Conservation (phyloP, 2,329 filamentous ascomycete species). For the Graphilbum fragrans region DNA sequence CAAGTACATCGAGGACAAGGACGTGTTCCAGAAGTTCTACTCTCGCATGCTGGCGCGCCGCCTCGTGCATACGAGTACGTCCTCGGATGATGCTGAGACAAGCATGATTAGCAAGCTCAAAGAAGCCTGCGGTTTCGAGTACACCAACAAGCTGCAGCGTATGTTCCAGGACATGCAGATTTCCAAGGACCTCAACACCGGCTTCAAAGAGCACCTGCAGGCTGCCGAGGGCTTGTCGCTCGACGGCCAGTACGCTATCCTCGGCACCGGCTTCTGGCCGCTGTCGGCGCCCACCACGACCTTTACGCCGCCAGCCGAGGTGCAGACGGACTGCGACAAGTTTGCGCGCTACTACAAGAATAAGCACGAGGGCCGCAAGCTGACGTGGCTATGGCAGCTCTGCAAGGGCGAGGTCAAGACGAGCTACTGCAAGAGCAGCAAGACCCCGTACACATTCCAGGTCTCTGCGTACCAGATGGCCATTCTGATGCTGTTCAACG, state of each 20-base stretch:
- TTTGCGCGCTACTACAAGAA: slow-evolving; percentile 88
- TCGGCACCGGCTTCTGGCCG: slow-evolving; percentile 97
- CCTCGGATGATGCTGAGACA: slow-evolving; percentile 92
- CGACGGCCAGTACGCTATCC: slow-evolving; percentile 82
- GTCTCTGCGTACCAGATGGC: slow-evolving; percentile 98
- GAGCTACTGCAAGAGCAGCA: slow-evolving; percentile 79
- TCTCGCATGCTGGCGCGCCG: slow-evolving; percentile 92
- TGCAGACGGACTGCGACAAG: slow-evolving; percentile 76
- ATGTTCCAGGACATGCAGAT: slow-evolving; percentile 99
- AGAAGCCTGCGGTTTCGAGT: slow-evolving; percentile 96
- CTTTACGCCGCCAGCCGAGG: slow-evolving; percentile 77
- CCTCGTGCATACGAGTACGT: slow-evolving; percentile 87
- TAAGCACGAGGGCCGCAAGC: slow-evolving; percentile 91
- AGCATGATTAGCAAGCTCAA: slow-evolving; percentile 99
- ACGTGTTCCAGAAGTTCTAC: slow-evolving; percentile 99
- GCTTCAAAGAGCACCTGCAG: slow-evolving; percentile 67
- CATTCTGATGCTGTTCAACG: slow-evolving; percentile 88
- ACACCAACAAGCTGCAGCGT: slow-evolving; percentile 97
- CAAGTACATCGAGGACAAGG: slow-evolving; percentile 99
- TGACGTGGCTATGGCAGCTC: slow-evolving; percentile 96
- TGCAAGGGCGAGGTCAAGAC: slow-evolving; percentile 96
- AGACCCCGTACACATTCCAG: slow-evolving; percentile 91
- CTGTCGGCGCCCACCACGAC: slow-evolving; percentile 75
- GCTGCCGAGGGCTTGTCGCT: slow-evolving; percentile 58
- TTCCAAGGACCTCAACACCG: slow-evolving; percentile 87